Base-by-base conservation (phyloP, 768 basidiomycete genomes). In the Collybiopsis confluens region DNA sequence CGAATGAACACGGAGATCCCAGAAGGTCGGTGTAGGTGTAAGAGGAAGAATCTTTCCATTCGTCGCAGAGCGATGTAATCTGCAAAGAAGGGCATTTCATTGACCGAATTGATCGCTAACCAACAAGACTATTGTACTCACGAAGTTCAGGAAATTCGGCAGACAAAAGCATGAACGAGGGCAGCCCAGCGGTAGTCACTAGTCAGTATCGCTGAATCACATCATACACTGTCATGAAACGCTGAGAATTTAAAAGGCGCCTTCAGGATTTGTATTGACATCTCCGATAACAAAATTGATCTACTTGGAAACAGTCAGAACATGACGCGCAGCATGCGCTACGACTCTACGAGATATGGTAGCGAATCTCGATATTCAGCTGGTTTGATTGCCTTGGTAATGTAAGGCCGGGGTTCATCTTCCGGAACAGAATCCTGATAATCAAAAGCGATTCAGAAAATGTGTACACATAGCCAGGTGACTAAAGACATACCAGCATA, bases 221-320 rank as follows among this genome's bases (percentile, higher is more conserved):
- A 40, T 16, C 13, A 4, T 10, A 18, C 26, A 3, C 42, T 16
- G 27, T 20, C 13, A 24, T n/a, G n/a, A n/a, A n/a, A n/a, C n/a
- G n/a, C n/a, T n/a, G n/a, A n/a, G n/a, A n/a, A n/a, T n/a, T n/a
- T n/a, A 27, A 2, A 20, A 16, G 58, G n/a, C 45, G 73, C 71
- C 73, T 35, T 71, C 62, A 49, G 68, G 65, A 54, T 74, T 81
- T 26, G 69, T 75, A 8, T 65, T 58, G 9, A 76, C 66, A 54
- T 81, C 73, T 1, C 83, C 83, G n/a, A 85, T 74, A 13, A 76
- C 82, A 13, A 33, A 33, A 13, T 33, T 33, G 30, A 33, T 33
- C 30, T 33, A 33, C 30, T n/a, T n/a, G n/a, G 30, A 33, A 33
- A 5, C 30, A 33, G 30, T n/a, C n/a, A n/a, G n/a, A n/a, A n/a